Evolutionary conservation across 139 green algal species (phyloP).

Genomic region (Coelastrella sp.): DNA sequence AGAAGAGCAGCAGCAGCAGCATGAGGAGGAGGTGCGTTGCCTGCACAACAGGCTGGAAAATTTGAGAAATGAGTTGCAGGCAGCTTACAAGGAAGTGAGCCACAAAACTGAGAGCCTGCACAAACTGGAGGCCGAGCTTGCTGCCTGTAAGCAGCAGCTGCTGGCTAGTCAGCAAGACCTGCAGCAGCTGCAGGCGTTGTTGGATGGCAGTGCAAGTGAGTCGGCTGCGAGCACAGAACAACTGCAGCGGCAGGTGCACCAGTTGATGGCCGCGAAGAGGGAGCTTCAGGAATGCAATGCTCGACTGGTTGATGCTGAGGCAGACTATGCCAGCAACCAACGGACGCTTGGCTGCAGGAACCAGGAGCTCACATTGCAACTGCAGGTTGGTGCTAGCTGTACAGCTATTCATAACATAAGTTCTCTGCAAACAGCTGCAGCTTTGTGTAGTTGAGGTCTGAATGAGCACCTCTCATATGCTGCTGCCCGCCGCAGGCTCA

Average conservation of each 20-base stretch:
- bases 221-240: constrained; percentile 22
- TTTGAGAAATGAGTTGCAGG: not conserved
- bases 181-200: not conserved
- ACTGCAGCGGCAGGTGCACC: constrained; percentile 15
- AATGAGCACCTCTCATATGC: not conserved
- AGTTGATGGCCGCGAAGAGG: not conserved
- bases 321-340: constrained; percentile 23
- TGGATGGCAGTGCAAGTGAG: constrained; percentile 3
- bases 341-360: not conserved
- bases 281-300: constrained; percentile 3
- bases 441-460: not conserved
- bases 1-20: constrained; percentile 42
- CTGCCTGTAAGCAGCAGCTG: not conserved
- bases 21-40: constrained; percentile 26
- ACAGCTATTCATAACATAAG: not conserved
- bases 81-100: not conserved
- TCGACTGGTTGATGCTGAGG: constrained; percentile 33
- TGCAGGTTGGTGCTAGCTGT: constrained; percentile 2
- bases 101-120: not conserved
- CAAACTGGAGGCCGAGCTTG: not conserved
- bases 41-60: not conserved
- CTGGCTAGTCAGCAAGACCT: not conserved
- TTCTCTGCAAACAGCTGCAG: not conserved
- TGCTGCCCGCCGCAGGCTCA: not conserved
- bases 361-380: not conserved